phyloP scores from a whole-genome alignment of 2,329 filamentous ascomycete species.

The Ceratocystis cacaofunesta region DNA sequence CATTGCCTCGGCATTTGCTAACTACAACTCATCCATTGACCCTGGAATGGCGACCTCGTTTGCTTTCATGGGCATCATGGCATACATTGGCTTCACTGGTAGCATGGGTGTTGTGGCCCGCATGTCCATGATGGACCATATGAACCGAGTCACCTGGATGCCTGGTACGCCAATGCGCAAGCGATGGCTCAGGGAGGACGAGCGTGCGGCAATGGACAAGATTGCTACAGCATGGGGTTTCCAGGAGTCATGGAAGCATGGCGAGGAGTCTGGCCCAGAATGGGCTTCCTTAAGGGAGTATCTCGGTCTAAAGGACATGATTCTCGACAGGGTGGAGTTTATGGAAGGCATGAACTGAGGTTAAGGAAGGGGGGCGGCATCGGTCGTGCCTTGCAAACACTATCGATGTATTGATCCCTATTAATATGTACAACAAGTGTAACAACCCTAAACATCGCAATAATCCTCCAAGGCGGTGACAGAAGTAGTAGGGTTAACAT shows the following conservation, averaged over 20 bases:
- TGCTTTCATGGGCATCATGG: conserved; percentile 64
- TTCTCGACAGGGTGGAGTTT: conserved; percentile 73
- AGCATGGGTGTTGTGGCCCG: conserved; percentile 73
- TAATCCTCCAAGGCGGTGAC: not conserved
- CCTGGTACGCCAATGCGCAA: conserved; percentile 65
- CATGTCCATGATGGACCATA: conserved; percentile 83
- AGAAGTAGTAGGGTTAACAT: not conserved
- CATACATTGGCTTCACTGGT: conserved; percentile 68
- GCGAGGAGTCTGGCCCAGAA: conserved; percentile 80
- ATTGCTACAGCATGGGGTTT: conserved; percentile 88
- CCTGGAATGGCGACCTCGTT: conserved; percentile 57
- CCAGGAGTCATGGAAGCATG: conserved; percentile 60
- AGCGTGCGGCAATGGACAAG: conserved; percentile 72
- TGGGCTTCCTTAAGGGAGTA: conserved; percentile 81
- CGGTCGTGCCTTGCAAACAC: not conserved
- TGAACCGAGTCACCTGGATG: conserved; percentile 84
- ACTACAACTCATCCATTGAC: conserved; percentile 67
- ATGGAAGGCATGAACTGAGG: conserved; percentile 69
- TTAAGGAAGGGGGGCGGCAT: not conserved
- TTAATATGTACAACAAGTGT: not conserved
- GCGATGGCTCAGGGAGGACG: conserved; percentile 79
- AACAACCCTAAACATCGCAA: not conserved
- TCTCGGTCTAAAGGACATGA: conserved; percentile 69
- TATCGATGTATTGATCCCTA: not conserved
- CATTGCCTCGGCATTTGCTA: conserved; percentile 43